Evolutionary conservation across 768 basidiomycete species (phyloP), one percentile per base, ranked within the genome.

Genomic region (Mycena vitilis): DNA sequence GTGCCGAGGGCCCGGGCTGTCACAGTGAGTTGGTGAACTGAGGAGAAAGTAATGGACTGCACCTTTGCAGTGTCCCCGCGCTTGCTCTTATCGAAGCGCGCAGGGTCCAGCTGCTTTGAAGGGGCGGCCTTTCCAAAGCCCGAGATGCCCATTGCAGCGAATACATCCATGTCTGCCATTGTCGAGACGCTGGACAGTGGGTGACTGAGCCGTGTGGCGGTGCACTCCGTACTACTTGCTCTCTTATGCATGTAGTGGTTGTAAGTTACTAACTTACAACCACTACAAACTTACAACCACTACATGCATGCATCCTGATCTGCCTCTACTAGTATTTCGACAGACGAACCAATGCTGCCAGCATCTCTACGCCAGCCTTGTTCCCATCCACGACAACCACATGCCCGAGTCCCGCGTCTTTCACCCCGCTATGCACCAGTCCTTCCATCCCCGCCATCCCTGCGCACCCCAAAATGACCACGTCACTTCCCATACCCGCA

Each of bases 131-230:
- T 95, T 30, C 95, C 95, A 75, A 96, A 96, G 25, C 92, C 92
- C 73, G 88, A 73, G 64, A 95, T 92, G 8, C 94, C 94, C 91
- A 96, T 95, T 13, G 91, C 88, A 2, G 91, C 89, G 73, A 95
- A 86, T 22, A 95, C 80, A 68, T 94, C 93, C 81, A 85, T 84
- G 78, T 90, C 87, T 30, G 78, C 78, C 87, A 88, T 87, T n/a
- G 51, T 63, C 18, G 1, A 16, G 44, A 15, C n/a, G 44, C 44
- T 45, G 18, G 6, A n/a, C n/a, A n/a, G n/a, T n/a, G 18, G 16
- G 15, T 16, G 8, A 73, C 51, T 7, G 5, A 18, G 25, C 23
- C n/a, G 18, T 11, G 54, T 40, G 54, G 54, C 38, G 54, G 54
- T 56, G 54, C 54, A 22, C 12, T 23, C n/a, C n/a, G n/a, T n/a